Evolutionary conservation across 306 rosid species (phyloP).

Genomic region (Citrullus amarus): DNA sequence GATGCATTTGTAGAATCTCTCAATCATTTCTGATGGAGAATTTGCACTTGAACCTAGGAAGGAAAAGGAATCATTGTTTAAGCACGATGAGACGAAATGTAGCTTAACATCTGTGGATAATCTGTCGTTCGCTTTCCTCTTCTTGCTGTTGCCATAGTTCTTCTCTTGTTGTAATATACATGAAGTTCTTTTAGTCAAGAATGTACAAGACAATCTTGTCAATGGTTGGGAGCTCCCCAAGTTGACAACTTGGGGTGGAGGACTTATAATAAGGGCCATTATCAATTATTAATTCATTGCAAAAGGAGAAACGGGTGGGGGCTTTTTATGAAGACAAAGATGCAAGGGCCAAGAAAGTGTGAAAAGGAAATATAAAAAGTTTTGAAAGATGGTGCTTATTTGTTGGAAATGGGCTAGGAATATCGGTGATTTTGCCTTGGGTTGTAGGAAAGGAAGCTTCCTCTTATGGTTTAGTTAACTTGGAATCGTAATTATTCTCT

Average conservation of each 20-base stretch:
- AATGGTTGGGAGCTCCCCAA: not conserved
- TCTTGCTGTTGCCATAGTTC: not conserved
- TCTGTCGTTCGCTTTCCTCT: not conserved
- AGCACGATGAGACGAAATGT: not conserved
- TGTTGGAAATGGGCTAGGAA: not conserved
- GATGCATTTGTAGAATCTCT: conserved; percentile 43
- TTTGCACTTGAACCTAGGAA: not conserved
- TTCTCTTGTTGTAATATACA: not conserved
- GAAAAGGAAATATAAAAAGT: not conserved
- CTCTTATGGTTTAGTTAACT: not conserved
- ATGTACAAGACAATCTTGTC: not conserved
- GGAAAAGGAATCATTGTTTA: not conserved
- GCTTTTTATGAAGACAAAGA: not conserved
- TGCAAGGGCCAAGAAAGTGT: not conserved
- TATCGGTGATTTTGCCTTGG: not conserved
- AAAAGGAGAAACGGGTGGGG: not conserved
- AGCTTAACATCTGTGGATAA: not conserved
- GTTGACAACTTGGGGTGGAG: not conserved
- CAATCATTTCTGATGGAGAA: conserved; percentile 34
- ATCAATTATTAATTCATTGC: not conserved
- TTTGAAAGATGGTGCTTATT: not conserved
- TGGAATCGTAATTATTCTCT: not conserved
- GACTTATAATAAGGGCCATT: not conserved
- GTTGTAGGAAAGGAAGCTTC: not conserved
- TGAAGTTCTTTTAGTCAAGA: not conserved